A percentile compares a stretch with the other conserved stretches of the same genome.
Conservation (phyloP, 202 grass and related monocot genomes). For the Setaria italica region DNA sequence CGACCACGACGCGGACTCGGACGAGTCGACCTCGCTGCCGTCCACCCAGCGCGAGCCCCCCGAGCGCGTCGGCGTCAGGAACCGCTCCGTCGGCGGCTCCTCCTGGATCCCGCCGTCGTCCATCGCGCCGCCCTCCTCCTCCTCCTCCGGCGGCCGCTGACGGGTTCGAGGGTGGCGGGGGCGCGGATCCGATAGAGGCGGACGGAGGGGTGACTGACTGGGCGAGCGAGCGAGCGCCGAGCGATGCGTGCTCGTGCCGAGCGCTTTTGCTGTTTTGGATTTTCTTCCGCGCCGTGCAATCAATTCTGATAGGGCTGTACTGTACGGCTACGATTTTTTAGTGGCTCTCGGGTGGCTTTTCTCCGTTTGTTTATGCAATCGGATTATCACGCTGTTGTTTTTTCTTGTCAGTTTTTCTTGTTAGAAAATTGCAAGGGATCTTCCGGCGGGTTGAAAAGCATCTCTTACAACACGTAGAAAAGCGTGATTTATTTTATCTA, state of each 20-base stretch:
- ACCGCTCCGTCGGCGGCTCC: constrained; percentile 41
- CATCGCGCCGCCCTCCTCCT: constrained; percentile 28
- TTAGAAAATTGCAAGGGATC: background rate
- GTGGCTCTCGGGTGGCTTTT: background rate
- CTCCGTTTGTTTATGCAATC: background rate
- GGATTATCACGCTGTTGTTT: background rate
- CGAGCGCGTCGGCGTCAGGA: constrained; percentile 37
- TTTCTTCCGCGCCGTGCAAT: background rate
- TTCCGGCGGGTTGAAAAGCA: background rate
- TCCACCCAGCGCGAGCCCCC: constrained; percentile 87
- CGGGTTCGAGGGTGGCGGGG: background rate
- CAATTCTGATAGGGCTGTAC: background rate
- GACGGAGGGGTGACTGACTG: background rate
- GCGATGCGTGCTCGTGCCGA: background rate
- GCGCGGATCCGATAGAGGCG: constrained; percentile 23
- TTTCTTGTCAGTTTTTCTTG: background rate
- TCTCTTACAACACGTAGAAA: background rate
- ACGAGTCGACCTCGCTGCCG: constrained; percentile 95
- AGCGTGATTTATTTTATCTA: background rate
- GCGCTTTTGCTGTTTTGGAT: background rate
- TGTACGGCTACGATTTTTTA: constrained; percentile 22
- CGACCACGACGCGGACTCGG: constrained; percentile 68
- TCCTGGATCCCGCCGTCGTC: constrained; percentile 84
- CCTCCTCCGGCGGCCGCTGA: constrained; percentile 9
- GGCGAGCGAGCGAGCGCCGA: background rate